Percentiles rank a stretch among this genome's conserved stretches.
These are phyloP conservation scores for Candida chauliodis DNA, from an alignment of 805 yeast species.

Conservation along the genomic window DNA sequence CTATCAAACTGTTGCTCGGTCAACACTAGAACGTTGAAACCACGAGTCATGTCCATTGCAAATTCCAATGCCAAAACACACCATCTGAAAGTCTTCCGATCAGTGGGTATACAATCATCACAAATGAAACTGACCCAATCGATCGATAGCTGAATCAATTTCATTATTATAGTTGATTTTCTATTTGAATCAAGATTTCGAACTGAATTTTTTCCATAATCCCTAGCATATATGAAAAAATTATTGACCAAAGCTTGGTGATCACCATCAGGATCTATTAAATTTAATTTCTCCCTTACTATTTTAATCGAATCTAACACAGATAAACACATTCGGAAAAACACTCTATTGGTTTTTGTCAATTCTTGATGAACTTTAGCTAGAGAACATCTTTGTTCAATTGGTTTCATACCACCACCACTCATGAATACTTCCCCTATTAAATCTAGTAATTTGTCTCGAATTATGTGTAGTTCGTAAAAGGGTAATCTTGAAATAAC, in stretches of 20 bases:
- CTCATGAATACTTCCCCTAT: slow-evolving; percentile 50
- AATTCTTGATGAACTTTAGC: slow-evolving; percentile 72
- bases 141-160: slow-evolving; percentile 69
- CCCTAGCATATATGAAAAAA: slow-evolving; percentile 73
- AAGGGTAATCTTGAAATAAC: slow-evolving; percentile 71
- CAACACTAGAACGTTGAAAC: slow-evolving; percentile 80
- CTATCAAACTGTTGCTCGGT: slow-evolving; percentile 70
- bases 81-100: slow-evolving; percentile 89
- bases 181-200: slow-evolving; percentile 60
- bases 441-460: slow-evolving; percentile 53
- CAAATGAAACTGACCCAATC: slow-evolving; percentile 92
- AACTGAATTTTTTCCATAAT: slow-evolving; percentile 71
- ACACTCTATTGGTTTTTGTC: slow-evolving; percentile 58
- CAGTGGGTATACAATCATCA: slow-evolving; percentile 93
- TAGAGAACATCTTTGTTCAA: slow-evolving; percentile 68
- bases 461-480: slow-evolving; percentile 48
- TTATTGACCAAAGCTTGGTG: slow-evolving; percentile 76
- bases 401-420: slow-evolving; percentile 34
- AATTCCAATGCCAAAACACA: slow-evolving; percentile 93
- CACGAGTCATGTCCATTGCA: slow-evolving; percentile 91
- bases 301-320: slow-evolving; percentile 59
- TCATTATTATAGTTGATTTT: slow-evolving; percentile 65
- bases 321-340: slow-evolving; percentile 63
- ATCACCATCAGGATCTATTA: slow-evolving; percentile 46
- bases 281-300: slow-evolving; percentile 51